Conservation (phyloP, 257 asterid species). For the Oldenlandia corymbosa region DNA sequence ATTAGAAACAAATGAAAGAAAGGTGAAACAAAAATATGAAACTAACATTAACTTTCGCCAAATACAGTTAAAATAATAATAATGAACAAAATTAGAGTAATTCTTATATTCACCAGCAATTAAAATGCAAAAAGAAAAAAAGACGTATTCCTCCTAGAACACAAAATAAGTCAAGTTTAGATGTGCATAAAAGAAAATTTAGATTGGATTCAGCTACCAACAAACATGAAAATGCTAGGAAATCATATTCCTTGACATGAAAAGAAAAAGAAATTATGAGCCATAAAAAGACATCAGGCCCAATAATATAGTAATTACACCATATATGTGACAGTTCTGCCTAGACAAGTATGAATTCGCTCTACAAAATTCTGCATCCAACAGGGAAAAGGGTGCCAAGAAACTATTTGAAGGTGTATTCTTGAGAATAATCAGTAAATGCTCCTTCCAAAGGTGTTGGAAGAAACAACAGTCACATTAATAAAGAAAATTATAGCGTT, state of each 20-base stretch:
- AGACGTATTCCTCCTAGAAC: too few species aligned
- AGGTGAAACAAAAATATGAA: not conserved
- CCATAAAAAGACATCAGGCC: not conserved
- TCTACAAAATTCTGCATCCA: not conserved
- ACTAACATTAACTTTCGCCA: not conserved
- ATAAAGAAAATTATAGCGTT: too few species aligned
- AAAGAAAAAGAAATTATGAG: not conserved
- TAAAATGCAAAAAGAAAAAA: too few species aligned
- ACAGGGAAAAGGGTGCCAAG: not conserved
- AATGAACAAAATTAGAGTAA: not conserved
- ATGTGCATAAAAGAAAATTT: not conserved
- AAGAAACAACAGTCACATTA: too few species aligned
- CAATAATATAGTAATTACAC: not conserved
- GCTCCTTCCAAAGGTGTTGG: too few species aligned
- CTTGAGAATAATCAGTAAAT: not conserved
- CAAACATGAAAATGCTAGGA: not conserved
- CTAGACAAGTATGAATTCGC: too few species aligned
- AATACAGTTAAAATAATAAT: not conserved
- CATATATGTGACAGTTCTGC: slow-evolving; percentile 1
- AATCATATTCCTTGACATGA: not conserved
- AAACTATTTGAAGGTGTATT: not conserved
- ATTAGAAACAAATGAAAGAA: not conserved
- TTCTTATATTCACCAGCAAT: not conserved
- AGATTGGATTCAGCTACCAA: not conserved
- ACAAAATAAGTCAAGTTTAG: too few species aligned